These are phyloP conservation scores for Striga hermonthica DNA, from an alignment of 305 asterid species.

Conservation along the genomic window DNA sequence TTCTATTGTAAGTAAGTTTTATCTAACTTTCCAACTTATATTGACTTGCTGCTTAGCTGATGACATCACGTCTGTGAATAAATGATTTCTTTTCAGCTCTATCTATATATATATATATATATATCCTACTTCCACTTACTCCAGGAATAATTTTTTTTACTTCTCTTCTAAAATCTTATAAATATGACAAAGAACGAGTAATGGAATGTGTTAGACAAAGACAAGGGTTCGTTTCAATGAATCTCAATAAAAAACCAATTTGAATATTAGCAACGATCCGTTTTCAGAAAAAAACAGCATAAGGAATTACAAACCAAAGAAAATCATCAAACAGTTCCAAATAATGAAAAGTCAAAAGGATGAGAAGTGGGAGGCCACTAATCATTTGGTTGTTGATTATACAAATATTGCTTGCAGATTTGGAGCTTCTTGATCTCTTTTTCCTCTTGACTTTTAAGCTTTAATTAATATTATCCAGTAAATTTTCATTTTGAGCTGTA, in stretches of 20 bases:
- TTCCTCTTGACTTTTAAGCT: slow-evolving; percentile 1
- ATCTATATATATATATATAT: not conserved
- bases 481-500: not conserved
- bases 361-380: slow-evolving; percentile 47
- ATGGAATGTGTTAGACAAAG: slow-evolving; percentile 25
- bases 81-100: not conserved
- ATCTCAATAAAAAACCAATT: not conserved
- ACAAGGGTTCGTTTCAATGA: slow-evolving; percentile 17
- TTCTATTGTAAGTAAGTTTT: not conserved
- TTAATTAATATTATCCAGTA: slow-evolving; percentile 5
- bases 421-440: slow-evolving; percentile 17
- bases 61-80: not conserved
- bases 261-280: slow-evolving; percentile 19
- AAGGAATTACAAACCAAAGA: not conserved
- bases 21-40: slow-evolving; percentile 3
- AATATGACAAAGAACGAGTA: slow-evolving; percentile 6
- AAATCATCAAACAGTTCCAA: slow-evolving; percentile 18
- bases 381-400: slow-evolving; percentile 25
- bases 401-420: slow-evolving; percentile 23
- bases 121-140: not conserved
- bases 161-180: not conserved
- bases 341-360: slow-evolving; percentile 33
- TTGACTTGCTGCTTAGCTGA: slow-evolving; percentile 22
- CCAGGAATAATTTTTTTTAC: slow-evolving; percentile 3
- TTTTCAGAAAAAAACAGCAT: slow-evolving; percentile 8